Base-by-base conservation (phyloP, 352 stramenopile genomes). In the Plasmopara muralis region DNA sequence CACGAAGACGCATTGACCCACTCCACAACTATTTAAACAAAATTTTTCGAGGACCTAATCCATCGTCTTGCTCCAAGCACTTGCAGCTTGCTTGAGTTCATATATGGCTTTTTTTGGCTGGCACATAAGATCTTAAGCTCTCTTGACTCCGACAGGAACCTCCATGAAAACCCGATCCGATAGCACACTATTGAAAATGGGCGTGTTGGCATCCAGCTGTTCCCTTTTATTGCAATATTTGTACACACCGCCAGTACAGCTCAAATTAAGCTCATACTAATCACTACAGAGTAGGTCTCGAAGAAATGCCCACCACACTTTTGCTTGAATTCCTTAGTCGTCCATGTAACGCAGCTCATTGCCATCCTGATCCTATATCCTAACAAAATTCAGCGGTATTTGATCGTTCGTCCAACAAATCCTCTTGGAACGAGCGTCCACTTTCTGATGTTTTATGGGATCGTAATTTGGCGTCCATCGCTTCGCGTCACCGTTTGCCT, bases 41-140 rank as follows among this genome's bases (percentile, higher is more conserved):
- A 6, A n/a, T 41, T n/a, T 41, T 15, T n/a, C 6, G 4, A 41
- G 5, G 4, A 16, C 37, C 1, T 41, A 13, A 18, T 41, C 12
- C 2, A 41, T 41, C 14, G 9, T 41, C 37, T n/a, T 41, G 9
- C 5, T 41, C 6, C 1, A 41, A 16, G 15, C 14, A 14, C 16
- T 45, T 30, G 15, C 40, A 30, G 40, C 40, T 45, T 28, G 40
- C 40, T 45, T 45, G 7, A 45, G n/a, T 13, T 15, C 40, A 15
- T 45, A 45, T 13, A 45, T 45, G n/a, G 40, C 14, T 15, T 45
- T 45, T 6, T 45, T 15, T 14, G 10, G 40, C 40, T 30, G 8
- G 40, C 15, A 45, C 16, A 7, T 29, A 14, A 47, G 7, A 13
- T 6, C 37, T 16, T 41, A 8, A 41, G 37, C 37, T n/a, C 5